Evolutionary conservation across 2,329 filamentous ascomycete genomes (phyloP).

Genomic region (Didymella pinodella): DNA sequence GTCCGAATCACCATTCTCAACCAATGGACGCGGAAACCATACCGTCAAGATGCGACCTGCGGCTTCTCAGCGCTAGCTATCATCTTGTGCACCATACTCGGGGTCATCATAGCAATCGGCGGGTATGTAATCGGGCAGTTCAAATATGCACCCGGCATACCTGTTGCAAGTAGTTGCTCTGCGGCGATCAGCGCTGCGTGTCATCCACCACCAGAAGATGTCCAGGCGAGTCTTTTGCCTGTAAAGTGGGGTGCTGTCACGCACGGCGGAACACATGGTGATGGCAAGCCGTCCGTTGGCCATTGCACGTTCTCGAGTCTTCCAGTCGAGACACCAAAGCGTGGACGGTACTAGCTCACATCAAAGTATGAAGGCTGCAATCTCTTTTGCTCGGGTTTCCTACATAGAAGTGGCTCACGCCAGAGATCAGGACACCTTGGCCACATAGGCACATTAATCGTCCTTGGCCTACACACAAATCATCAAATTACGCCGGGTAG

Average conservation of each 20-base stretch:
- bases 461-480: no score
- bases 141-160: conserved; percentile 35
- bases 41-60: conserved; percentile 14
- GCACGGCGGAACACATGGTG: neutral
- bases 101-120: conserved; percentile 19
- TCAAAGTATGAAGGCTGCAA: no score
- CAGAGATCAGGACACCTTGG: no score
- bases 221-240: conserved; percentile 24
- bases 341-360: no score
- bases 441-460: no score
- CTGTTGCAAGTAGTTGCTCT: conserved; percentile 39
- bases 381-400: no score
- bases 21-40: neutral
- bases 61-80: conserved; percentile 23
- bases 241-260: conserved; percentile 41
- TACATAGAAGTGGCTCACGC: no score
- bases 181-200: conserved; percentile 49
- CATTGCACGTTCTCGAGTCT: conserved; percentile 33
- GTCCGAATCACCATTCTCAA: conserved; percentile 35
- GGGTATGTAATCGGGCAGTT: conserved; percentile 23
- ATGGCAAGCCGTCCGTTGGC: conserved; percentile 18
- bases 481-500: no score
- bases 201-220: conserved; percentile 30
- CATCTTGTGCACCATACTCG: conserved; percentile 23
- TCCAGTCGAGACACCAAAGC: conserved; percentile 13